A percentile compares a stretch with the other conserved stretches of the same genome.
Conservation (phyloP, 2,329 filamentous ascomycete genomes). For the Leptographium wingfieldii region DNA sequence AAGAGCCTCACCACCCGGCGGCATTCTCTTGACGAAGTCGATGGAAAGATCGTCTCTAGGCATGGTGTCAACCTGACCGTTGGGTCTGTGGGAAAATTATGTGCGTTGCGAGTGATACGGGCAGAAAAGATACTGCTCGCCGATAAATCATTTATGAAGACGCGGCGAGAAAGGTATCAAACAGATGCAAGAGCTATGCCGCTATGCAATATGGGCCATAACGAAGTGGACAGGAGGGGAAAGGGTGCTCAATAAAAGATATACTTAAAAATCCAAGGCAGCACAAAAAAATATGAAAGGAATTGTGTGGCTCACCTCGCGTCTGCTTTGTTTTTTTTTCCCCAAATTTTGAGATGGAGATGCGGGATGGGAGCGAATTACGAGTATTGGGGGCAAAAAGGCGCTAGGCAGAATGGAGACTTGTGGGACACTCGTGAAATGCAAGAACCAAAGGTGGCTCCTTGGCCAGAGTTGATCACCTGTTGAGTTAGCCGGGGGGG, state of each 20-base stretch:
- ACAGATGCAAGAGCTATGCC: not conserved
- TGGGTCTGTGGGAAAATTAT: not conserved
- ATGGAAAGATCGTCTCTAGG: conserved; percentile 62
- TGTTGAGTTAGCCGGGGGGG: not conserved
- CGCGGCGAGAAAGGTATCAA: not conserved
- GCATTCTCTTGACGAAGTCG: conserved; percentile 57
- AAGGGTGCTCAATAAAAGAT: not conserved
- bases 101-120: not conserved
- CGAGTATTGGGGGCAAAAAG: not conserved
- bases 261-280: not conserved
- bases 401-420: conserved; percentile 8
- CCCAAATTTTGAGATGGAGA: not conserved
- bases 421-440: conserved; percentile 4
- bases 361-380: not conserved
- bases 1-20: conserved; percentile 43
- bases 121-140: not conserved
- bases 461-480: not conserved
- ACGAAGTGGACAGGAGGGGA: not conserved
- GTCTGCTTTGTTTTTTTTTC: conserved; percentile 2
- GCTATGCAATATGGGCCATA: too few species aligned
- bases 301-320: conserved; percentile 12
- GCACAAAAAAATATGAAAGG: not conserved
- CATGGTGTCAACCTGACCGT: conserved; percentile 29
- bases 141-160: not conserved
- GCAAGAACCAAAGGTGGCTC: conserved; percentile 4